Base-by-base conservation (phyloP, 1,284 basidiomycete genomes). In the Neonothopanus nambi region DNA sequence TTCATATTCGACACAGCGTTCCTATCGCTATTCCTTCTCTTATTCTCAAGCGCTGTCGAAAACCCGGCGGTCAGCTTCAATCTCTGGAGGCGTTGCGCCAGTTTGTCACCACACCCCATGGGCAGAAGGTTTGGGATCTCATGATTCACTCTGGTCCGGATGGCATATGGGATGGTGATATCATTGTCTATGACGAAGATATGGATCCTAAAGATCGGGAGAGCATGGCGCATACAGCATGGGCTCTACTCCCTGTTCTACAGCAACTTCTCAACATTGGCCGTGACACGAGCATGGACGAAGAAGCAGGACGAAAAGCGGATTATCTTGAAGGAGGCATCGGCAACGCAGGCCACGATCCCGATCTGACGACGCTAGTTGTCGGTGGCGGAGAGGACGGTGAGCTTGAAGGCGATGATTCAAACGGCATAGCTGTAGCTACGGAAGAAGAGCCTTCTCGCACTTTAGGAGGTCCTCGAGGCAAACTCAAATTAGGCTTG, bases 1-100 rank as follows among this genome's bases (percentile, higher is more conserved):
- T 75, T 49, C 89, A 85, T 67, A 70, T 95, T 44, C 68, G 74
- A 41, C 73, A 82, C 59, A 87, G 87, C 63, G 81, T 91, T 57
- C 92, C 92, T 69, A 76, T 95, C 51, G 86, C 88, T 36, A 89
- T 95, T 51, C 91, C 92, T 0, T 87, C 89, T 21, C 81, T 94
- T 62, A 91, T 94, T 62, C 81, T 93, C 61, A 92, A 92, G 68
- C 84, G 92, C n/a, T 85, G 81, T 57, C 78, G 81, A 51, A 89
- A 88, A 64, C 80, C 84, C 6, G 81, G 78, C 20, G 33, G 43
- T 7, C 44, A 50, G 17, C 81, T 88, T 59, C 79, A 81, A 37
- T 80, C 78, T 28, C 76, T 93, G 58, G 79, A 84, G 56, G 77
- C 83, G 0, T 71, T 94, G 43, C 81, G 84, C 41, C 84, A 88